Evolutionary conservation across 2,329 filamentous ascomycete species (phyloP), one percentile per base, ranked within the genome.

Genomic region (Periconia sp.): DNA sequence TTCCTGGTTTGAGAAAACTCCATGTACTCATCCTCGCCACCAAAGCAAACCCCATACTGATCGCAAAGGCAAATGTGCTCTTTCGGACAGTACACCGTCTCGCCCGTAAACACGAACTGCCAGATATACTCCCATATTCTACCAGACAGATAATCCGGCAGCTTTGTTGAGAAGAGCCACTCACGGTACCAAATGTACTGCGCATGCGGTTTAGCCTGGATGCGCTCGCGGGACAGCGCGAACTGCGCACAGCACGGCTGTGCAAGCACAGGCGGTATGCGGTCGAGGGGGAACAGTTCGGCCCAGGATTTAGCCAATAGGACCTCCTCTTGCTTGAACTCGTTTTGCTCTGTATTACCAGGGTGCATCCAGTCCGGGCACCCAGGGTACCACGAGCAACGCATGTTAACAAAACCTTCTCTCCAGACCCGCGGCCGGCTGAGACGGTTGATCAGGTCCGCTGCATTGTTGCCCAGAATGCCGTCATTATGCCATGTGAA

Each of bases 201-300:
- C 17, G 74, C 71, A 37, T 75, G 72, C 1, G 80, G 79, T 23
- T 79, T 75, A 1, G 75, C 69, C 8, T 70, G 76, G 38, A 86
- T 81, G 3, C 80, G 75, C 29, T 84, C 80, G 3, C 77, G 68
- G 5, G 78, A 81, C 3, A 86, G 65, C 7, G 82, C 83, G 55
- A 86, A 86, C 52, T 86, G 83, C 2, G 80, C 81, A 57, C 83
- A 86, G 61, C 83, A 86, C 3, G 83, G 79, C 51, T 84, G 81
- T 2, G 80, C 76, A 0, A 86, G 73, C 0, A 82, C 76, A 1
- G 57, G 52, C 0, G 77, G 77, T 1, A 79, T 66, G 9, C 69
- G 65, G 36, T 77, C 74, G 4, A 72, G 52, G 1, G 77, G 76
- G 50, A 79, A 79, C 0, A 79, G 53, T 50, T 77, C 70, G 29